These are phyloP conservation scores for Anastatica hierochuntica DNA, from an alignment of 345 rosid species.

Conservation along the genomic window DNA sequence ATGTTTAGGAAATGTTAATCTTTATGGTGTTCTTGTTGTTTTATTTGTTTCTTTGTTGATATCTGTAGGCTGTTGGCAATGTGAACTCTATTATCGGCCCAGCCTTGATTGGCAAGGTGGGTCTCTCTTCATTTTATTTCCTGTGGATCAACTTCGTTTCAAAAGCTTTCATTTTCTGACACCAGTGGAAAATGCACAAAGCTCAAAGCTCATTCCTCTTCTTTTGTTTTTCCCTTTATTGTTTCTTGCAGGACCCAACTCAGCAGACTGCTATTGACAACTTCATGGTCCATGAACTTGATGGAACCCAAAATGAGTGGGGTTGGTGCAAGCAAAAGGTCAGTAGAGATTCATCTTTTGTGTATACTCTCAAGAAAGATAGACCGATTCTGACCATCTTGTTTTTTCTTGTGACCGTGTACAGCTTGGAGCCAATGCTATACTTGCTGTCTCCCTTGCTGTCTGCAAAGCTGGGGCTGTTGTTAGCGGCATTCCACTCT, in stretches of 20 bases:
- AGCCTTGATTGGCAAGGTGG: constrained; percentile 81
- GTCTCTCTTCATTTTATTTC: not conserved
- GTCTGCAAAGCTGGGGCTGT: constrained; percentile 89
- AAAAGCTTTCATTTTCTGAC: not conserved
- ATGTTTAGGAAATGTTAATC: not conserved
- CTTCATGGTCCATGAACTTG: constrained; percentile 87
- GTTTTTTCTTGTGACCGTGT: not conserved
- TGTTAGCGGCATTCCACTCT: constrained; percentile 65
- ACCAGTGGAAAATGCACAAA: no score
- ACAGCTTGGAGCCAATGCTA: constrained; percentile 99
- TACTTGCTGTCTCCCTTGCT: constrained; percentile 90
- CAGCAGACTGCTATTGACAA: constrained; percentile 76
- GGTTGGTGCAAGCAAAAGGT: constrained; percentile 99
- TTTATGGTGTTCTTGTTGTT: not conserved
- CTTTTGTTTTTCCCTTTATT: not conserved
- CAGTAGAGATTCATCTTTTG: not conserved
- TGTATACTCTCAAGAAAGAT: not conserved
- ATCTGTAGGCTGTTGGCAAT: constrained; percentile 61
- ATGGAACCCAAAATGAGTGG: constrained; percentile 97
- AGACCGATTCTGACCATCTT: not conserved
- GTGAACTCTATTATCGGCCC: constrained; percentile 75
- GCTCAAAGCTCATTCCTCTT: no score
- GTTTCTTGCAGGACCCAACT: constrained; percentile 61
- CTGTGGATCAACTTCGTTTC: not conserved
- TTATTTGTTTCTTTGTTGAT: not conserved